Evolutionary conservation across 2,329 filamentous ascomycete species (phyloP).

Genomic region (Apiospora koreana): DNA sequence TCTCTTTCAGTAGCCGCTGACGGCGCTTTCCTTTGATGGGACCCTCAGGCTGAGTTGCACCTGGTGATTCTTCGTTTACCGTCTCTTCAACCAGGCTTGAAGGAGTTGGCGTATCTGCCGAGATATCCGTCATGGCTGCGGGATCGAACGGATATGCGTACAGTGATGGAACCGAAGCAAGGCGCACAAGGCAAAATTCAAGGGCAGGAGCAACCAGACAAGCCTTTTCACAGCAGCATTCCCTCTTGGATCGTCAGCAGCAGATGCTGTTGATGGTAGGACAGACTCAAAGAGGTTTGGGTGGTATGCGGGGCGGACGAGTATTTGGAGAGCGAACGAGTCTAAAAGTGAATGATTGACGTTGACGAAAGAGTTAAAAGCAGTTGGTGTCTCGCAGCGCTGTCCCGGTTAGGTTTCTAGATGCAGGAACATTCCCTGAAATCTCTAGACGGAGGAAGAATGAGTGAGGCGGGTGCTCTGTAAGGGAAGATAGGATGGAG

Average conservation of each 20-base stretch:
- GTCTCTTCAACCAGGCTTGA: slow-evolving; percentile 14
- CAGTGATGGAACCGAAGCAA: not conserved
- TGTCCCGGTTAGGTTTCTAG: not conserved
- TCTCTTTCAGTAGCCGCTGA: slow-evolving; percentile 68
- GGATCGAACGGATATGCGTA: not conserved
- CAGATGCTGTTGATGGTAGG: not conserved
- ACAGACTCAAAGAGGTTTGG: not conserved
- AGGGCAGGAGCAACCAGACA: not conserved
- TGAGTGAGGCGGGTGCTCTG: not conserved
- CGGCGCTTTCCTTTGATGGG: slow-evolving; percentile 66
- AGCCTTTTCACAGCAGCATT: not conserved
- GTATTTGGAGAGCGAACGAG: slow-evolving; percentile 3
- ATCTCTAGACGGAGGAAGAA: not conserved
- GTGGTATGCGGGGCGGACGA: not conserved
- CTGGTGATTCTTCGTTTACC: not conserved
- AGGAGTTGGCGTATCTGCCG: slow-evolving; percentile 8
- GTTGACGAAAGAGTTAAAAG: slow-evolving; percentile 1
- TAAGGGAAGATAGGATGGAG: not conserved
- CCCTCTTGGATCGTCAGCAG: not conserved
- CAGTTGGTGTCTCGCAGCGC: not conserved
- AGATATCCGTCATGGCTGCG: not conserved
- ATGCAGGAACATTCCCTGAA: not conserved
- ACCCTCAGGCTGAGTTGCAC: slow-evolving; percentile 24
- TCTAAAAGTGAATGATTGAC: slow-evolving; percentile 4
- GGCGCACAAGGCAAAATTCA: not conserved